Evolutionary conservation across 83 land plant genomes (phyloP).

Genomic region (Picea abies): DNA sequence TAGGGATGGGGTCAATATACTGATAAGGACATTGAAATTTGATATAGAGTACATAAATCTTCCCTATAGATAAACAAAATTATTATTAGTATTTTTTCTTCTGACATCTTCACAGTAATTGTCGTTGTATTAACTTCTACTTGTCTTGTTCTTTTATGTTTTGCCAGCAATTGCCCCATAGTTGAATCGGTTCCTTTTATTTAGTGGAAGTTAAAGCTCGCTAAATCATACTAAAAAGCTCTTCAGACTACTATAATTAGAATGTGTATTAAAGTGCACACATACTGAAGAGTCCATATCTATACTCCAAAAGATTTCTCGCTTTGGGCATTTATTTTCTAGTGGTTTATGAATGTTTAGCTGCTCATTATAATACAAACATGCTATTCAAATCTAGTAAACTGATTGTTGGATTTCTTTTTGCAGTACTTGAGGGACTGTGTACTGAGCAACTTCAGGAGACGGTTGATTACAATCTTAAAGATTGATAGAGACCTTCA

Average conservation of each 20-base stretch:
- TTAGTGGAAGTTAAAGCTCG: not conserved
- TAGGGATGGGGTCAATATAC: too few relatives aligned
- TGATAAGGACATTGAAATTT: too few relatives aligned
- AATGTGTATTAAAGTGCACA: not conserved
- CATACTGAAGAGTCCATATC: not conserved
- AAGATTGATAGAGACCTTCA: slow-evolving; percentile 85
- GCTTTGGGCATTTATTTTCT: not conserved
- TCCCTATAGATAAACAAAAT: too few relatives aligned
- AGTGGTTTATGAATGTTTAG: not conserved
- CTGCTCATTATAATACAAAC: not conserved
- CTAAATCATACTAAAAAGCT: too few relatives aligned
- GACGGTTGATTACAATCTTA: slow-evolving; percentile 63
- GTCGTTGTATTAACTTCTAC: not conserved
- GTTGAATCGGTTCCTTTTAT: not conserved
- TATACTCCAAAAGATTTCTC: not conserved
- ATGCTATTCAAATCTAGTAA: not conserved
- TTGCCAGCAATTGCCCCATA: not conserved
- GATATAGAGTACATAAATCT: too few relatives aligned
- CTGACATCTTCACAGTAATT: not conserved
- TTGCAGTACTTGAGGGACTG: slow-evolving; percentile 98
- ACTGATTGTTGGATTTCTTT: slow-evolving; percentile 7
- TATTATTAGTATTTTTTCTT: not conserved
- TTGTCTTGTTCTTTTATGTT: not conserved
- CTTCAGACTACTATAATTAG: too few relatives aligned
- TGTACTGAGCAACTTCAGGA: slow-evolving; percentile 86